Base-by-base conservation (phyloP, 345 rosid species). In the Gossypium arboreum region DNA sequence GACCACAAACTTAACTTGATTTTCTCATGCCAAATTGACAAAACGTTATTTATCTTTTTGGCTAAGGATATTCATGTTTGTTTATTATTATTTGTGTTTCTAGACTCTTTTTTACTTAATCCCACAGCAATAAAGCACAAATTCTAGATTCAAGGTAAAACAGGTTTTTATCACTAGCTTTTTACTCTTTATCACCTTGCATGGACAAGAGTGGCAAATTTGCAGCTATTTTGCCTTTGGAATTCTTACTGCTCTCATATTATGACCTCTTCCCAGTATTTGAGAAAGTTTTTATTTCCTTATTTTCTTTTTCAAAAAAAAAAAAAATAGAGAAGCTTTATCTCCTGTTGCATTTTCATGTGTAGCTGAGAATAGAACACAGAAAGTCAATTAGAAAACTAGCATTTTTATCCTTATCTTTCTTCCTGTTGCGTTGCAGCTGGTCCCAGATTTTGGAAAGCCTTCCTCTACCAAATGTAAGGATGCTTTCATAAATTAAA, bases 381-480 rank as follows among this genome's bases (percentile, higher is more conserved):
- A 50, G 25, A 8, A 24, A 24, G 41, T 56, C 56, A 10, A n/a
- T 20, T 29, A 57, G 18, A 48, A 63, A 51, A 52, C n/a, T 20
- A 59, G 15, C 12, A 47, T 73, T 20, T 24, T 45, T 15, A 61
- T 64, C 77, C 84, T 83, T 63, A 87, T 73, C 73, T 75, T 52
- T 1, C 43, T 83, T 55, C 69, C 74, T 79, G 64, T 80, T 85
- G 83, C 73, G 54, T 63, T 83, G 81, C 93, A 94, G 98, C 84
- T 92, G 91, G 86, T 90, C 96, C 80, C 98, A 94, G 84, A 88
- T 88, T 70, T 80, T 94, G 89, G 98, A 92, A 80, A 84, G 81
- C 83, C 94, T 92, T 73, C 91, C 87, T 85, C 96, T 94, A 80
- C 92, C 97, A 77, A 94, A 94, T 78, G 98, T 94, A 87, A 87